Base-by-base conservation (phyloP, 352 stramenopile species). In the Discostella stelligera region DNA sequence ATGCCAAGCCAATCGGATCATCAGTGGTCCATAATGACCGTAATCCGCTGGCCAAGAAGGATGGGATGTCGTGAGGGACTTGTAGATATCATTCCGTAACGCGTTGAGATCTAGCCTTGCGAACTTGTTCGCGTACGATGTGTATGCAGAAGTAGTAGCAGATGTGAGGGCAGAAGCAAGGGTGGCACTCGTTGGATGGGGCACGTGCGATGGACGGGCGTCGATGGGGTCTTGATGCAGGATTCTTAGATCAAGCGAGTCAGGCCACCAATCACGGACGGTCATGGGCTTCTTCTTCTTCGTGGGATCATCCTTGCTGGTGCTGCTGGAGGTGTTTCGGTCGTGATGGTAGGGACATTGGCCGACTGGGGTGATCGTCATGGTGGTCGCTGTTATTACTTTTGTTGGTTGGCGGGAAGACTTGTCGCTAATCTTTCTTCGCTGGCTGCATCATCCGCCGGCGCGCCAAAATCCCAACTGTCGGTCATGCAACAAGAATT, bases 1-100 rank as follows among this genome's bases (percentile, higher is more conserved):
- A 67, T 90, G 85, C 85, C 85, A 88, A 20, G 77, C 71, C 54
- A 89, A 83, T 52, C 93, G 88, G 75, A 96, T 93, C 66, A 96
- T 91, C n/a, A 97, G 89, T 8, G 88, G 90, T 18, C 90, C 93
- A 83, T 97, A 96, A 82, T 96, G 87, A 10, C 90, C 91, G 69
- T 93, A 96, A 83, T 96, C 93, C 0, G 92, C 90, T 11, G 94
- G 94, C 94, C 94, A 97, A 30, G 87, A 93, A 50, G 90, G 85
- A 68, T 95, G 71, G 25, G 87, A 94, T 59, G 91, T 84, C 13
- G 89, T 96, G 71, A 96, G 88, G 3, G 94, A 61, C 9, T 69
- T 75, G 11, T 78, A 62, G 18, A 96, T 86, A 71, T 96, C 93
- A 49, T 77, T 69, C 66, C 94, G 92, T 3, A 96, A 52, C 13